Conservation (phyloP, 257 asterid genomes). For the Hygrophila difformis region DNA sequence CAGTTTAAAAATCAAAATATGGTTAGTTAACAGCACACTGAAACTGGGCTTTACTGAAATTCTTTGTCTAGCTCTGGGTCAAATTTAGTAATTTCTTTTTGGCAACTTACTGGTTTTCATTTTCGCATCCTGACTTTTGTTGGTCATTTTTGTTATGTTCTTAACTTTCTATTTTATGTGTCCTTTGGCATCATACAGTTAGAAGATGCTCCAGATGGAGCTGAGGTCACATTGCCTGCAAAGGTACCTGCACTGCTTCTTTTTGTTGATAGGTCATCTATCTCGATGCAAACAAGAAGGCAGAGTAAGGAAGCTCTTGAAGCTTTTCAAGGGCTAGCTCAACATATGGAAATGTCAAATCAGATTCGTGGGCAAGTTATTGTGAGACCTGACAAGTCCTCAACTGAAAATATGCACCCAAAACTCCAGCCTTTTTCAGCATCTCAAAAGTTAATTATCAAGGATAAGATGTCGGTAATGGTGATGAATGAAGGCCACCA, state of each 20-base stretch:
- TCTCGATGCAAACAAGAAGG: slow-evolving; percentile 38
- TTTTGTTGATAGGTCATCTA: slow-evolving; percentile 83
- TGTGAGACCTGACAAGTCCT: slow-evolving; percentile 21
- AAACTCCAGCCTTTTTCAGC: slow-evolving; percentile 33
- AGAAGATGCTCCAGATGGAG: slow-evolving; percentile 46
- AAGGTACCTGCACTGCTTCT: slow-evolving; percentile 72
- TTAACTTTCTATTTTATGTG: not conserved
- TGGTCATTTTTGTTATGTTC: not conserved
- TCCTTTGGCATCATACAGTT: slow-evolving; percentile 43
- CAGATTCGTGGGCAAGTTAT: slow-evolving; percentile 29
- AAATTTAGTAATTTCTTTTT: not conserved
- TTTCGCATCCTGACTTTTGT: slow-evolving; percentile 3
- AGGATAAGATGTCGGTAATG: slow-evolving; percentile 64
- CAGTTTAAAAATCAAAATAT: too few relatives aligned
- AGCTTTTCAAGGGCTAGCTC: slow-evolving; percentile 66
- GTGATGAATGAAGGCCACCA: slow-evolving; percentile 59
- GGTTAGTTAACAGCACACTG: not conserved
- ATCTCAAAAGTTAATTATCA: slow-evolving; percentile 32
- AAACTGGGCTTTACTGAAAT: not conserved
- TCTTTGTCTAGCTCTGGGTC: not conserved
- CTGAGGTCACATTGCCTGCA: slow-evolving; percentile 52
- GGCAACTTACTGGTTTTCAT: not conserved
- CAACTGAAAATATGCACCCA: slow-evolving; percentile 32
- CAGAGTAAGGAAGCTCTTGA: slow-evolving; percentile 64
- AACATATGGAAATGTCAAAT: slow-evolving; percentile 31